These are phyloP conservation scores for Ceratobasidium sp. DNA, from an alignment of 1,284 basidiomycete species.

Conservation along the genomic window DNA sequence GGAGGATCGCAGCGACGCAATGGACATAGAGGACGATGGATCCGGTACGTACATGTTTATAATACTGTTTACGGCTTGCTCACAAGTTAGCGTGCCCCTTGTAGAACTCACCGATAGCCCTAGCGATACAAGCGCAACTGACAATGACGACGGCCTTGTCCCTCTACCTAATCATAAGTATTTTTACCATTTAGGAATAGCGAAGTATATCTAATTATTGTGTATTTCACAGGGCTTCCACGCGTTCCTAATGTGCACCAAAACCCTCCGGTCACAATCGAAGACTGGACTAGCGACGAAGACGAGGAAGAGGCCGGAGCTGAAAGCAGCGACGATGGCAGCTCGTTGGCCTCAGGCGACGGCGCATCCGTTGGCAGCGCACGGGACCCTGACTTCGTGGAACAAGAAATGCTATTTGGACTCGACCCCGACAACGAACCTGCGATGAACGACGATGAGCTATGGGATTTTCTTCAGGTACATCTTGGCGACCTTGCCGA, in stretches of 20 bases:
- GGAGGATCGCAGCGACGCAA: not conserved
- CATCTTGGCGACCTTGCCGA: not conserved
- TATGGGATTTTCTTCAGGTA: not conserved
- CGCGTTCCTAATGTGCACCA: not conserved
- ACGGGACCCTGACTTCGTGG: not conserved
- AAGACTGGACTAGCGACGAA: not conserved
- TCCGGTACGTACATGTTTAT: too few species aligned
- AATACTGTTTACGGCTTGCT: too few species aligned
- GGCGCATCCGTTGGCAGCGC: not conserved
- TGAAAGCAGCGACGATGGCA: too few species aligned
- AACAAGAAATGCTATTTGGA: not conserved
- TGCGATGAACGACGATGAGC: not conserved
- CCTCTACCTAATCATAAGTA: too few species aligned
- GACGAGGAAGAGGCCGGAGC: not conserved
- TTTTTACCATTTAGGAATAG: too few species aligned
- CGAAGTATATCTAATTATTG: not conserved
- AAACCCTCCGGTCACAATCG: constrained; percentile 10
- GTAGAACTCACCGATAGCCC: not conserved
- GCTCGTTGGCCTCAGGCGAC: too few species aligned
- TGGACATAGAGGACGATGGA: not conserved
- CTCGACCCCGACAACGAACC: constrained; percentile 12
- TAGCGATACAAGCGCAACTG: not conserved
- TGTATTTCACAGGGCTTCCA: not conserved
- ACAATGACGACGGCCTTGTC: not conserved
- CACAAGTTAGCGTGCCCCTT: too few species aligned